Percentiles rank a stretch among this genome's conserved stretches.
phyloP scores from a whole-genome alignment of 805 yeast genomes.

The Saccharomycopsis sp. region DNA sequence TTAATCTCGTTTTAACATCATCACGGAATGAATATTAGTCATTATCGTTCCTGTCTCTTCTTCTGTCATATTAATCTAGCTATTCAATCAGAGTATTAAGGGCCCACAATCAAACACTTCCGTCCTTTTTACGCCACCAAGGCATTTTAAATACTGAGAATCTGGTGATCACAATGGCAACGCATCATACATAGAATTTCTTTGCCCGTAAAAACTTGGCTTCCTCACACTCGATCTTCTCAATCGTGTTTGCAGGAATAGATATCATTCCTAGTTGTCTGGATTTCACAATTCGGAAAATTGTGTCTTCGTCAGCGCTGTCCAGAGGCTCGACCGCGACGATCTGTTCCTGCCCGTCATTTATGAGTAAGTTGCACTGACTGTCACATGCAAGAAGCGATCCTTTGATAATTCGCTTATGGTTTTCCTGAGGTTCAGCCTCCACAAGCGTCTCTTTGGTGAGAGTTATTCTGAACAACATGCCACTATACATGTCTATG shows the following conservation, averaged over 20 bases:
- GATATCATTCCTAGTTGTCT: slow-evolving; percentile 16
- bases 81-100: no score
- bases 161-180: no score
- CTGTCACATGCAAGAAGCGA: slow-evolving; percentile 11
- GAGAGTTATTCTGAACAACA: slow-evolving; percentile 13
- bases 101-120: no score
- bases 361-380: slow-evolving; percentile 11
- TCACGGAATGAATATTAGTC: no score
- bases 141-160: no score
- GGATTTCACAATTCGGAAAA: background rate
- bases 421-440: background rate
- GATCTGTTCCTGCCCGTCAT: slow-evolving; percentile 2
- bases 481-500: slow-evolving; percentile 6
- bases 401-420: slow-evolving; percentile 8
- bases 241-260: slow-evolving; percentile 12
- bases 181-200: background rate
- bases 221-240: slow-evolving; percentile 13
- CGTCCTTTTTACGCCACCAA: no score
- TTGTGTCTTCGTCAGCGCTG: no score
- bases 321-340: background rate
- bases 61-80: background rate
- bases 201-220: slow-evolving; percentile 3
- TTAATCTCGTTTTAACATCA: no score
- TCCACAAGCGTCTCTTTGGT: slow-evolving; percentile 8
- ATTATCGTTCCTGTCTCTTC: background rate